Percentiles rank a stretch among this genome's conserved stretches.
These are phyloP conservation scores for Ceratobasidium theobromae DNA, from an alignment of 1,284 basidiomycete genomes.

Conservation along the genomic window DNA sequence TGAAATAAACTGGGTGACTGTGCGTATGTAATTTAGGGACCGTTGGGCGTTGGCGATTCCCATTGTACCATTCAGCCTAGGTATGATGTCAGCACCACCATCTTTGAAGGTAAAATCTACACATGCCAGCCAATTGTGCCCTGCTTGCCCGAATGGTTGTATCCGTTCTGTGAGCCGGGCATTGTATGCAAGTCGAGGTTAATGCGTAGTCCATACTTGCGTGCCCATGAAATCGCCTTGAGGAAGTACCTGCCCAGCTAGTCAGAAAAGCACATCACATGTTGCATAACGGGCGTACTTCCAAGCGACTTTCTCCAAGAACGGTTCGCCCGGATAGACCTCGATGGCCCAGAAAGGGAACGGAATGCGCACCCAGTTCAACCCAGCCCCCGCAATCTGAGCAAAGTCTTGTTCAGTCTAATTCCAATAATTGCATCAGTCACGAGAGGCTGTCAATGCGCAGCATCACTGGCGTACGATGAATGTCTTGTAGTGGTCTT, in stretches of 20 bases:
- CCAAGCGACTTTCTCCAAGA: conserved; percentile 51
- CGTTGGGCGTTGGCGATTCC: conserved; percentile 74
- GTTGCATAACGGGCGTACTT: conserved; percentile 59
- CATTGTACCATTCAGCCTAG: conserved; percentile 63
- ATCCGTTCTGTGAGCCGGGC: conserved; percentile 43
- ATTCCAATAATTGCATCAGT: background rate
- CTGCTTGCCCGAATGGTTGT: conserved; percentile 57
- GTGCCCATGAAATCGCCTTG: conserved; percentile 75
- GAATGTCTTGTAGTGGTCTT: conserved; percentile 87
- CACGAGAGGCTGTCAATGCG: background rate
- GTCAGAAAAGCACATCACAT: background rate
- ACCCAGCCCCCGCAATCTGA: conserved; percentile 82
- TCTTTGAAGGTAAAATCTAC: conserved; percentile 43
- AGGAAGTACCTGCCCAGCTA: conserved; percentile 53
- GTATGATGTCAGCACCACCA: conserved; percentile 7
- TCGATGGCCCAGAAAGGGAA: conserved; percentile 83
- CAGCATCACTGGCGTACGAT: conserved; percentile 52
- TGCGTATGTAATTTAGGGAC: conserved; percentile 64
- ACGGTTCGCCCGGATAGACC: conserved; percentile 51
- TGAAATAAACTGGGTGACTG: conserved; percentile 72
- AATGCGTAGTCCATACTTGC: conserved; percentile 87
- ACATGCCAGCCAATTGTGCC: conserved; percentile 61
- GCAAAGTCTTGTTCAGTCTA: conserved; percentile 91
- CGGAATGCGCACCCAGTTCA: conserved; percentile 80
- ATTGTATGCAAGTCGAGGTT: conserved; percentile 71